A percentile compares a stretch with the other conserved stretches of the same genome.
Conservation (phyloP, 768 basidiomycete species). For the Suillus occidentalis region DNA sequence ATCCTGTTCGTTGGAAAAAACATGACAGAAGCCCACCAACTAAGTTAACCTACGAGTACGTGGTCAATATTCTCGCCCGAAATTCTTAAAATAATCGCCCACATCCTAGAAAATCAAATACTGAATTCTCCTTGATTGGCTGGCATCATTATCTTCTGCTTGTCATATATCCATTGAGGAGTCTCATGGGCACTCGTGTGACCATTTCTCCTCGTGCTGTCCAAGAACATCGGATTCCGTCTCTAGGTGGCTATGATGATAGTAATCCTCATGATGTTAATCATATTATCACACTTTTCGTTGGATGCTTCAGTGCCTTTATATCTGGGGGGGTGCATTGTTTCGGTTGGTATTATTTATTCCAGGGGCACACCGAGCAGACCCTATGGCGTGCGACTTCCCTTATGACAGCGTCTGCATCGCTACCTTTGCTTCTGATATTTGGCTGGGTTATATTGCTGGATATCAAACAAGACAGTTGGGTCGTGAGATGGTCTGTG, state of each 20-base stretch:
- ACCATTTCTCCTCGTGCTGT: neutral
- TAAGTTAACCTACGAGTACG: neutral
- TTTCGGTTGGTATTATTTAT: neutral
- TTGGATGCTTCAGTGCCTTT: neutral
- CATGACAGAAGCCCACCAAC: neutral
- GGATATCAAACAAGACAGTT: rapidly evolving
- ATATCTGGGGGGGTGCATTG: neutral
- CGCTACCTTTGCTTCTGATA: neutral
- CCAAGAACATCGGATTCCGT: neutral
- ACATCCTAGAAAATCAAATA: neutral
- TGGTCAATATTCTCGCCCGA: neutral
- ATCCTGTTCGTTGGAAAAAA: neutral
- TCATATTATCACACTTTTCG: neutral
- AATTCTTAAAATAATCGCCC: neutral
- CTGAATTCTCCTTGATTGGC: neutral
- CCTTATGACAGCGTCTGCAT: neutral
- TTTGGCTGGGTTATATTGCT: neutral
- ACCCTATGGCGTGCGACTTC: neutral
- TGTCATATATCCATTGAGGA: neutral
- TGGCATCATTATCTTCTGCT: neutral
- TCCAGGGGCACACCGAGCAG: neutral
- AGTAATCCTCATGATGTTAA: neutral
- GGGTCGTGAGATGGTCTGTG: neutral
- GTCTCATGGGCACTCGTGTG: neutral
- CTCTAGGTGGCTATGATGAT: neutral